phyloP scores from a whole-genome alignment of 73 alveolate genomes.

The Paramecium sonneborni region DNA sequence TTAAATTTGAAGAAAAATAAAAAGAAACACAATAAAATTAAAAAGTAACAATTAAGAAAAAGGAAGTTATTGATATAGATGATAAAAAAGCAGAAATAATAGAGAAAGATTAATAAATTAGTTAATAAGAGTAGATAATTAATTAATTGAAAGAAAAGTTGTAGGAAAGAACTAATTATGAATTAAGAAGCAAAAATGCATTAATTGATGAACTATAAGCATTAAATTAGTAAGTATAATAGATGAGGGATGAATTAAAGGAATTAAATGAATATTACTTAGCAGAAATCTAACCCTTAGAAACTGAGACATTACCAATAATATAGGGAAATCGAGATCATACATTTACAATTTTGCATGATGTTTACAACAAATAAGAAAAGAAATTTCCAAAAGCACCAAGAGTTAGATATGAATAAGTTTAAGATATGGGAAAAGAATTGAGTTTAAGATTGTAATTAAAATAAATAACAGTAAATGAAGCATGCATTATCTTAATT shows the following conservation, averaged over 20 bases:
- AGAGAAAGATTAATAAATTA: constrained; percentile 23
- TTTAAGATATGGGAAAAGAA: constrained; percentile 44
- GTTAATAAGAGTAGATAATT: constrained; percentile 1
- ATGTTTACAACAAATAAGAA: constrained; percentile 37
- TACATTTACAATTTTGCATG: constrained; percentile 43
- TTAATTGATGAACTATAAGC: constrained; percentile 36
- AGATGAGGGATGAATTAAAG: constrained; percentile 30
- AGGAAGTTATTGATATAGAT: constrained; percentile 41
- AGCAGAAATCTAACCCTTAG: constrained; percentile 36
- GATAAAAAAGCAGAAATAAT: constrained; percentile 53
- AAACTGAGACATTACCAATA: constrained; percentile 20
- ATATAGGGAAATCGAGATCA: constrained; percentile 47
- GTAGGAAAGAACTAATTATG: constrained; percentile 40
- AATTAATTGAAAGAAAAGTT: constrained; percentile 29
- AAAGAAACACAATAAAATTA: not conserved
- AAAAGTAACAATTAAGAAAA: constrained; percentile 3
- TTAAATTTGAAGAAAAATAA: constrained; percentile 17
- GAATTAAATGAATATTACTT: constrained; percentile 20
- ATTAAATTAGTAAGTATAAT: not conserved
- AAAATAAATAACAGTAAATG: not conserved
- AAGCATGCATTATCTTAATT: not conserved
- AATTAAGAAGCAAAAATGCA: constrained; percentile 34
- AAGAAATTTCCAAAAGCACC: constrained; percentile 48
- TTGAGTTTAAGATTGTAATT: not conserved
- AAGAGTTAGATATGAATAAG: constrained; percentile 34